A percentile compares a stretch with the other conserved stretches of the same genome.
Evolutionary conservation across 2,329 filamentous ascomycete species (phyloP).

Genomic region (Fusarium pseudonygamai): DNA sequence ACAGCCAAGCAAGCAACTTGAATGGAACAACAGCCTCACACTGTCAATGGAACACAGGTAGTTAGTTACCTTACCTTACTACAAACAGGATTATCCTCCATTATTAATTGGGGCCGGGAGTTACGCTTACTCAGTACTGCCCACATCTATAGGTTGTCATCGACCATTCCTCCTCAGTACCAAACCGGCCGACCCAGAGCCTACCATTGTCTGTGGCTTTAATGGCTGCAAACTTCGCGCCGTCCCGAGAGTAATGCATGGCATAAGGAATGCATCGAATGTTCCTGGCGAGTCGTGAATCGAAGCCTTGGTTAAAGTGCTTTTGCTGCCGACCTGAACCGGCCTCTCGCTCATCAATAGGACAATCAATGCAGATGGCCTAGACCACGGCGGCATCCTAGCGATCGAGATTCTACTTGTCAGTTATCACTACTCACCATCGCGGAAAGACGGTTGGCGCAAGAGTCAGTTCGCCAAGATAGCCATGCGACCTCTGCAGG

Average conservation of each 20-base stretch:
- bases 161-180: constrained; percentile 25
- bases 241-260: constrained; percentile 8
- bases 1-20: neutral
- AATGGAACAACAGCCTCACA: neutral
- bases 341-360: neutral
- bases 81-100: neutral
- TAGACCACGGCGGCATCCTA: neutral
- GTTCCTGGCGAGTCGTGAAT: neutral
- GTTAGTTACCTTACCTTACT: neutral
- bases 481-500: neutral
- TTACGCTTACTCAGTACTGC: neutral
- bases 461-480: neutral
- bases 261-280: neutral
- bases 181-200: neutral
- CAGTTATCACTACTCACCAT: neutral
- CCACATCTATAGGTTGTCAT: constrained; percentile 3
- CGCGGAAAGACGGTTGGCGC: neutral
- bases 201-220: constrained; percentile 2
- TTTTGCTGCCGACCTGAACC: neutral
- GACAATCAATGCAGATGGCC: neutral
- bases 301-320: neutral
- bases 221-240: constrained; percentile 28
- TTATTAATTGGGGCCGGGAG: neutral
- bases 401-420: neutral
- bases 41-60: neutral